These are phyloP conservation scores for Exophiala viscosa DNA, from an alignment of 2,329 filamentous ascomycete species.

Conservation along the genomic window DNA sequence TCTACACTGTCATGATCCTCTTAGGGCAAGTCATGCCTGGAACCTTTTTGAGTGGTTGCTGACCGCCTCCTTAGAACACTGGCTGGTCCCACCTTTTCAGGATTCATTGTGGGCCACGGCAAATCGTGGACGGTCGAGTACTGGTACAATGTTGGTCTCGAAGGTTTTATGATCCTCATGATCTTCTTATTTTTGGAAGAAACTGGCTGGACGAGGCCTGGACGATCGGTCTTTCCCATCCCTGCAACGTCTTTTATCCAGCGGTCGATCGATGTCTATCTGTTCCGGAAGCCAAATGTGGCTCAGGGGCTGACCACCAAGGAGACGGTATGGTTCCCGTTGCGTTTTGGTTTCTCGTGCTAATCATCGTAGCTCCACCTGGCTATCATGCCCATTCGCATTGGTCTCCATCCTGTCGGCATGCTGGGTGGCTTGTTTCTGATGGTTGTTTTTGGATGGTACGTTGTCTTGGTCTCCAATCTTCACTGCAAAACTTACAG, in stretches of 20 bases:
- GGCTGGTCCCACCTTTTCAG: constrained; percentile 34
- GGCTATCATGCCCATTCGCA: constrained; percentile 27
- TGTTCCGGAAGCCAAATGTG: not conserved
- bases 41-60: constrained; percentile 27
- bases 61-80: not conserved
- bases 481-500: not conserved
- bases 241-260: not conserved
- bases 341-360: not conserved
- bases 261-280: not conserved
- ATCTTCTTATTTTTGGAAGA: constrained; percentile 41
- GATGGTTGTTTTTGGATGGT: constrained; percentile 10
- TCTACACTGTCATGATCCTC: constrained; percentile 36
- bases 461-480: not conserved
- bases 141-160: constrained; percentile 44
- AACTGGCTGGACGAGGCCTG: constrained; percentile 35
- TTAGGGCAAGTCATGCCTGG: constrained; percentile 33
- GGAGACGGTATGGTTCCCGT: not conserved
- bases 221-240: constrained; percentile 2
- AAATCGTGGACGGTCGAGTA: constrained; percentile 39
- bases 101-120: constrained; percentile 36
- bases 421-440: constrained; percentile 9
- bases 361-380: not conserved
- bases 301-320: not conserved
- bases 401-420: constrained; percentile 22
- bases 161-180: constrained; percentile 34